Percentiles rank a stretch among this genome's conserved stretches.
Conservation (phyloP, 2,329 filamentous ascomycete genomes). For the Ophidiomyces ophidiicola region DNA sequence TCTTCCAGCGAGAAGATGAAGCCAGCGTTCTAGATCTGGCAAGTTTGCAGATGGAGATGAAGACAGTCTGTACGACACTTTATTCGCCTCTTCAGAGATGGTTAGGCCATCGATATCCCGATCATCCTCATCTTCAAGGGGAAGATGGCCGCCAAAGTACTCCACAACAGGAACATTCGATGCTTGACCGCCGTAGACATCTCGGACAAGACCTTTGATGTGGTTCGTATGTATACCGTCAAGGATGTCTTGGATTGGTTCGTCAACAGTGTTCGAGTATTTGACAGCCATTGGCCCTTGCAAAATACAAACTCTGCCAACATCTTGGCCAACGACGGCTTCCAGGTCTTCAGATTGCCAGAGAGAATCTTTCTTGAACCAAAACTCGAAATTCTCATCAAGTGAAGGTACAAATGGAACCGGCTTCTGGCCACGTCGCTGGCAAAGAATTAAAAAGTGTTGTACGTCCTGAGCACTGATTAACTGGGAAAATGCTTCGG, state of each 20-base stretch:
- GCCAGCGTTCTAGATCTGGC: constrained; percentile 71
- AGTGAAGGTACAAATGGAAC: constrained; percentile 91
- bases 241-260: constrained; percentile 89
- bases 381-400: constrained; percentile 96
- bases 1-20: constrained; percentile 73
- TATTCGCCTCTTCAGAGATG: constrained; percentile 64
- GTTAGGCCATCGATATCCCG: constrained; percentile 76
- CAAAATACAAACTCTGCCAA: constrained; percentile 88
- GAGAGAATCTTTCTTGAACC: constrained; percentile 99
- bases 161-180: constrained; percentile 71
- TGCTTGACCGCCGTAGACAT: constrained; percentile 65
- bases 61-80: constrained; percentile 74
- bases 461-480: constrained; percentile 98
- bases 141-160: constrained; percentile 84
- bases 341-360: constrained; percentile 98
- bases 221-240: constrained; percentile 82
- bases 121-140: constrained; percentile 56
- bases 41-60: constrained; percentile 60
- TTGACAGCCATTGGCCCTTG: constrained; percentile 88
- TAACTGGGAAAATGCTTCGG: constrained; percentile 75
- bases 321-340: constrained; percentile 89
- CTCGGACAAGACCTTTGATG: constrained; percentile 64
- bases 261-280: constrained; percentile 79
- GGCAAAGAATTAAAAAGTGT: constrained; percentile 86
- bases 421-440: constrained; percentile 86